phyloP scores from a whole-genome alignment of 164 flowering plant species.

The Vitis amurensis region DNA sequence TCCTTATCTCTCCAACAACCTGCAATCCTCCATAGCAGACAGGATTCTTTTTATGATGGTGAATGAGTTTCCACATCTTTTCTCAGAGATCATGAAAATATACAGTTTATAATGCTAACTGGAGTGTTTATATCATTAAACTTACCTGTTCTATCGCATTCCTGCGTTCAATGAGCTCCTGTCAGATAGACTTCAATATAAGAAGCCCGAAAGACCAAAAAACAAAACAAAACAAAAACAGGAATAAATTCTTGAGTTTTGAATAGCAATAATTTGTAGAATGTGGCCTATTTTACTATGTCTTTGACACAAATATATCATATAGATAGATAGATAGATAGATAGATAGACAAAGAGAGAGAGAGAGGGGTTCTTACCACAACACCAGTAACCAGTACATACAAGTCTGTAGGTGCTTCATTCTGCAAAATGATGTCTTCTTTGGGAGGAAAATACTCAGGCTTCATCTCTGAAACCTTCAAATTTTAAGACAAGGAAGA shows the following conservation, averaged over 20 bases:
- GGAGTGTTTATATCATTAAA: background rate
- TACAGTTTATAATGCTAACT: background rate
- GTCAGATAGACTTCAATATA: conserved; percentile 11
- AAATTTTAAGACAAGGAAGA: background rate
- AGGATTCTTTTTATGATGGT: background rate
- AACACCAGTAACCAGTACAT: conserved; percentile 54
- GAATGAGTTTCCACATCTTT: conserved; percentile 1
- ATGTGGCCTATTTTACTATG: too few species aligned
- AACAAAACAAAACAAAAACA: background rate
- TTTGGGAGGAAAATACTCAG: conserved; percentile 60
- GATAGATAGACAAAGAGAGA: background rate
- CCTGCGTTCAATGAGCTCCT: conserved; percentile 42
- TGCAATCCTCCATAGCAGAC: conserved; percentile 13
- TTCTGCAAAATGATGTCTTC: conserved; percentile 66
- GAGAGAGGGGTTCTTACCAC: conserved; percentile 34
- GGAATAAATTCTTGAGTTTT: background rate
- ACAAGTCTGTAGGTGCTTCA: conserved; percentile 73
- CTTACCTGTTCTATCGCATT: conserved; percentile 47
- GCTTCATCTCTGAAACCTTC: conserved; percentile 66
- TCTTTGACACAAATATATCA: too few species aligned
- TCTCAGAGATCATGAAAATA: background rate
- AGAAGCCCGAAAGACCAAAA: background rate
- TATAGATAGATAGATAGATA: too few species aligned
- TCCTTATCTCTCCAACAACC: conserved; percentile 43
- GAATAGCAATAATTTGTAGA: background rate